Percentiles rank a stretch among this genome's conserved stretches.
These are phyloP conservation scores for Xanthoceras sorbifolium DNA, from an alignment of 345 rosid genomes.

Conservation along the genomic window DNA sequence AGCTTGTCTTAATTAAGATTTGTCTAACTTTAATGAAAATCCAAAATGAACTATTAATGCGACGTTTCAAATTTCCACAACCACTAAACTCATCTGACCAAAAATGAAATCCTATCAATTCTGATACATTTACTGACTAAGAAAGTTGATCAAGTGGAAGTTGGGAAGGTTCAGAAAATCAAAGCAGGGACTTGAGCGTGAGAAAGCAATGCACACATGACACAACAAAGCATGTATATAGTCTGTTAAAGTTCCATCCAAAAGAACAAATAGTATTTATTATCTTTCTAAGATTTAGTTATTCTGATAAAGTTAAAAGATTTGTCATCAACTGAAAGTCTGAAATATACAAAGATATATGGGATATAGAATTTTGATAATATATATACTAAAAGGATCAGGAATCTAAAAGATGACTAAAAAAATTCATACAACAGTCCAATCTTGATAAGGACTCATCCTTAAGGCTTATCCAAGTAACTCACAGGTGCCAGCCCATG, in stretches of 20 bases:
- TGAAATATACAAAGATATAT: not conserved
- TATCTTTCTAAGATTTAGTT: not conserved
- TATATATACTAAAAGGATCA: not conserved
- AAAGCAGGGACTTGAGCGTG: not conserved
- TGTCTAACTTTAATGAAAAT: not conserved
- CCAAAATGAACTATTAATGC: not conserved
- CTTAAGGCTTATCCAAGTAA: not conserved
- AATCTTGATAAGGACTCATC: not conserved
- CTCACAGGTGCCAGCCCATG: not conserved
- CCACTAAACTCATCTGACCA: slow-evolving; percentile 1
- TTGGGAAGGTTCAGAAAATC: not conserved
- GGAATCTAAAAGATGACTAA: not conserved
- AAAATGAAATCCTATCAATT: not conserved
- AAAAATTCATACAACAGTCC: not conserved
- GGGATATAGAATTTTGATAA: not conserved
- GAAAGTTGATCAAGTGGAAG: not conserved
- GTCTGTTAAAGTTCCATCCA: not conserved
- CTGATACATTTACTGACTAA: not conserved
- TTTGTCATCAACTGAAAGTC: not conserved
- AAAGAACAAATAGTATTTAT: not conserved
- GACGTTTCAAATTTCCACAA: not conserved
- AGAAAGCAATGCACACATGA: not conserved
- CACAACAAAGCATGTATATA: not conserved
- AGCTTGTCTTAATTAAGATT: not conserved
- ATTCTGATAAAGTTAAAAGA: not conserved